Percentiles rank a stretch among this genome's conserved stretches.
These are phyloP conservation scores for Cryptococcus hybrid DNA, from an alignment of 1,284 basidiomycete species.

Conservation along the genomic window DNA sequence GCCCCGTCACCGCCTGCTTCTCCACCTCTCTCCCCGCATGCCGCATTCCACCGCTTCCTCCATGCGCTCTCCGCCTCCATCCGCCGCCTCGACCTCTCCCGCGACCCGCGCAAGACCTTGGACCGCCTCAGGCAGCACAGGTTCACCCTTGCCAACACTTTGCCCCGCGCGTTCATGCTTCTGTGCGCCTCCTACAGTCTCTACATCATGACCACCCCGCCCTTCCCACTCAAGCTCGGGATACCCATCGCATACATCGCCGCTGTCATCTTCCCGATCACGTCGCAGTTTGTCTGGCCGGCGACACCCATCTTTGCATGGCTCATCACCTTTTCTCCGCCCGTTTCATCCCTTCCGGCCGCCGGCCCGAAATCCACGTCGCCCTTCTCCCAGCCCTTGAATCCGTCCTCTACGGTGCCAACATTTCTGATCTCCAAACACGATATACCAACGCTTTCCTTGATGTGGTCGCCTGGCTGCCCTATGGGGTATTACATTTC, in stretches of 20 bases:
- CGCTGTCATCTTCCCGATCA: slow-evolving; percentile 77
- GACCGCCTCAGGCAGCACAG: slow-evolving; percentile 60
- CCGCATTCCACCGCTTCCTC: slow-evolving; percentile 28
- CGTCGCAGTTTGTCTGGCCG: slow-evolving; percentile 88
- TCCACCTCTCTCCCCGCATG: not conserved
- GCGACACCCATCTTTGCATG: slow-evolving; percentile 84
- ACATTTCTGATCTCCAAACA: slow-evolving; percentile 94
- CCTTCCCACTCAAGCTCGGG: slow-evolving; percentile 68
- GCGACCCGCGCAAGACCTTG: slow-evolving; percentile 69
- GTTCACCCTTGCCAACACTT: slow-evolving; percentile 61
- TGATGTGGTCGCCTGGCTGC: slow-evolving; percentile 92
- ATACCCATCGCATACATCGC: slow-evolving; percentile 72
- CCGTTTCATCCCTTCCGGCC: slow-evolving; percentile 72
- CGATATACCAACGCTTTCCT: slow-evolving; percentile 87
- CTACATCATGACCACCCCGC: slow-evolving; percentile 61
- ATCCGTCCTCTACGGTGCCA: slow-evolving; percentile 91
- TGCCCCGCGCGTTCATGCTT: slow-evolving; percentile 60
- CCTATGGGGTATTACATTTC: slow-evolving; percentile 93
- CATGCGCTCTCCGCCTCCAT: slow-evolving; percentile 42
- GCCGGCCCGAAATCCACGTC: slow-evolving; percentile 82
- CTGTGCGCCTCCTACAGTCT: slow-evolving; percentile 70
- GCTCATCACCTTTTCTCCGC: slow-evolving; percentile 83
- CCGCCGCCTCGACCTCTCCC: slow-evolving; percentile 68
- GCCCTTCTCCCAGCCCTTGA: slow-evolving; percentile 91
- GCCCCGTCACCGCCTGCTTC: no score